Percentiles rank a stretch among this genome's conserved stretches.
Evolutionary conservation across 2,329 filamentous ascomycete genomes (phyloP).

Genomic region (Dactylellina leptospora): DNA sequence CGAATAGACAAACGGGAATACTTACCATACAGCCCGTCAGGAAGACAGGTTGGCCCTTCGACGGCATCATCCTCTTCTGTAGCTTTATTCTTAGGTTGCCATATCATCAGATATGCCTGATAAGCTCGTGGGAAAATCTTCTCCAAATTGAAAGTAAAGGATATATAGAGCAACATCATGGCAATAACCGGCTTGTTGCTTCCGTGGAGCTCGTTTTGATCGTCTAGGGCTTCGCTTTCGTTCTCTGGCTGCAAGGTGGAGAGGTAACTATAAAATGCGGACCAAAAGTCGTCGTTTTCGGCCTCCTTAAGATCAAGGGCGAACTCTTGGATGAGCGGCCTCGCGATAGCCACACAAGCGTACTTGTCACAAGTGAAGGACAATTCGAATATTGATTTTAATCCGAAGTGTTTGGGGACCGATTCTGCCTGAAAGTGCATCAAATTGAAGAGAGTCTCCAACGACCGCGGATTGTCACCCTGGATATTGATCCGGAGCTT

Average conservation of each 20-base stretch:
- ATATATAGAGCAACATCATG: conserved; percentile 43
- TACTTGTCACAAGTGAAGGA: conserved; percentile 41
- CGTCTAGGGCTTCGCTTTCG: background rate
- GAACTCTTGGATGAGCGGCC: conserved; percentile 34
- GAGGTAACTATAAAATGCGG: conserved; percentile 23
- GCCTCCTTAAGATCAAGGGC: conserved; percentile 17
- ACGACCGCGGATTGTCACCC: conserved; percentile 29
- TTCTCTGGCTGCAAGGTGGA: conserved; percentile 14
- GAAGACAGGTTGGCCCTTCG: conserved; percentile 32
- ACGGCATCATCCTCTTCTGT: conserved; percentile 26
- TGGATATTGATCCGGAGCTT: conserved; percentile 8
- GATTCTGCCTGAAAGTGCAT: conserved; percentile 39
- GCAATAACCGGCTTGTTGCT: conserved; percentile 20
- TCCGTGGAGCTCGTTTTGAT: conserved; percentile 14
- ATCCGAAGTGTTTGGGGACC: conserved; percentile 17
- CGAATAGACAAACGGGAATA: background rate
- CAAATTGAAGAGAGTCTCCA: conserved; percentile 26
- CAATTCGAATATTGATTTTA: conserved; percentile 28
- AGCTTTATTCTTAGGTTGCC: conserved; percentile 28
- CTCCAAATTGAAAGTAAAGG: conserved; percentile 37
- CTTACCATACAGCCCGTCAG: conserved; percentile 38
- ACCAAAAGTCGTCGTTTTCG: conserved; percentile 28
- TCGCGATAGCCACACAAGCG: conserved; percentile 40
- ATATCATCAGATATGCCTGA: conserved; percentile 35
- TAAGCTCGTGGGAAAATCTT: conserved; percentile 37